Evolutionary conservation across 1,284 basidiomycete species (phyloP).

Genomic region (Rhodotorula sp.): DNA sequence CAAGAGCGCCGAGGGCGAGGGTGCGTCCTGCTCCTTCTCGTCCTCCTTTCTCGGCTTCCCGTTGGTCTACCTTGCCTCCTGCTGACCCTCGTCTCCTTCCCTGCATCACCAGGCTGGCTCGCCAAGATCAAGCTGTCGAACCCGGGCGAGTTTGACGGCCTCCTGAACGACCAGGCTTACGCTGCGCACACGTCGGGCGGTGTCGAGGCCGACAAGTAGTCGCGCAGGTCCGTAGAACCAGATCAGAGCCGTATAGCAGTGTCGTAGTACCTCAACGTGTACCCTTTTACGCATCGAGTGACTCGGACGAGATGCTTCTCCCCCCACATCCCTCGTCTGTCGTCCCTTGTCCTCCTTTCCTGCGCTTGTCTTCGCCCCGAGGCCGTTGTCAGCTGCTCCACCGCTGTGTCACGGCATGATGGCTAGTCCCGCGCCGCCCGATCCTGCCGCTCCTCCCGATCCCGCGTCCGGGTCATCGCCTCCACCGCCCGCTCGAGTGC

Average conservation of each 20-base stretch:
- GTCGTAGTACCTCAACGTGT: constrained; percentile 5
- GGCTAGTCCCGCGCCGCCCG: neutral
- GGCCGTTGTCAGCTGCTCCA: too few relatives aligned
- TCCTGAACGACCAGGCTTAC: constrained; percentile 79
- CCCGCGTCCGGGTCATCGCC: neutral
- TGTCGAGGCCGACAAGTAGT: constrained; percentile 2
- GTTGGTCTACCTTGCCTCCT: neutral
- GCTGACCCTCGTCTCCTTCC: neutral
- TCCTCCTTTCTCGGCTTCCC: neutral
- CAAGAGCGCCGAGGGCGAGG: constrained; percentile 81
- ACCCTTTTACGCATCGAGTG: neutral
- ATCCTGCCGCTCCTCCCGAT: neutral
- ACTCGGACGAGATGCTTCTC: too few relatives aligned
- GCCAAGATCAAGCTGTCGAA: constrained; percentile 86
- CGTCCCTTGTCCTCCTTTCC: neutral
- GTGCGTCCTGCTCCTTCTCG: constrained; percentile 57
- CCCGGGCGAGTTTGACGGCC: constrained; percentile 70
- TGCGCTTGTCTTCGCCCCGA: too few relatives aligned
- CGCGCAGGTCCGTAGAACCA: too few relatives aligned
- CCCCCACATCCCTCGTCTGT: too few relatives aligned
- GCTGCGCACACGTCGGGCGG: constrained; percentile 60
- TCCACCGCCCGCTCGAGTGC: neutral
- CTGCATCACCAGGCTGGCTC: constrained; percentile 72
- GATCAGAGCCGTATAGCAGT: neutral
- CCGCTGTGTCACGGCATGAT: neutral